Percentiles rank a stretch among this genome's conserved stretches.
Evolutionary conservation across 768 basidiomycete species (phyloP).

Genomic region (Rhodotorula taiwanensis): DNA sequence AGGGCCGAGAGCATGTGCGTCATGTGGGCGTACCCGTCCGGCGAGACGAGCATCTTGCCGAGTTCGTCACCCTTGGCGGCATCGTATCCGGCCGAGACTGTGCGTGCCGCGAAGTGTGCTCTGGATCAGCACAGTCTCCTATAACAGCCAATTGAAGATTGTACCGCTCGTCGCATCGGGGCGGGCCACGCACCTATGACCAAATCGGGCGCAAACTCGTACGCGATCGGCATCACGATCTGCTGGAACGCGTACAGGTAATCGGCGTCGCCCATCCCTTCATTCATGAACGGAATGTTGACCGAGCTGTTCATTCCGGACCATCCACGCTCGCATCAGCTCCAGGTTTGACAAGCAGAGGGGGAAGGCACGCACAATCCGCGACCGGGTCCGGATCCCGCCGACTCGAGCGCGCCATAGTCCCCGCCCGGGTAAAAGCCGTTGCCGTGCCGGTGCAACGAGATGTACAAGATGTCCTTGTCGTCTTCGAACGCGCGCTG

Average conservation of each 20-base stretch:
- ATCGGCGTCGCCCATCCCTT: conserved; percentile 87
- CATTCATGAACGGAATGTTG: conserved; percentile 88
- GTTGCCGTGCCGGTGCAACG: conserved; percentile 86
- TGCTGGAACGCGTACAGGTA: conserved; percentile 95
- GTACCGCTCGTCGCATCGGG: too few relatives aligned
- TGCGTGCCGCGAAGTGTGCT: too few relatives aligned
- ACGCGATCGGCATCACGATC: conserved; percentile 91
- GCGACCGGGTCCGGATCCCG: conserved; percentile 71
- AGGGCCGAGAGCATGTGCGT: conserved; percentile 89
- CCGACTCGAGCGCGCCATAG: conserved; percentile 78
- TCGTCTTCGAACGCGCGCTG: conserved; percentile 94
- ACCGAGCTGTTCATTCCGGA: conserved; percentile 86
- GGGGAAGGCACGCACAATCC: conserved; percentile 59
- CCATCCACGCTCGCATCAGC: background rate
- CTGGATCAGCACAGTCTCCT: too few relatives aligned
- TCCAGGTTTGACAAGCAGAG: too few relatives aligned
- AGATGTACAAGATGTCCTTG: conserved; percentile 83
- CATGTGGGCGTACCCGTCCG: conserved; percentile 95
- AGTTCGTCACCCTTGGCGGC: conserved; percentile 88
- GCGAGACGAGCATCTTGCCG: conserved; percentile 83
- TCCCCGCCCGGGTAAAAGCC: conserved; percentile 94
- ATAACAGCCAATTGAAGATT: too few relatives aligned
- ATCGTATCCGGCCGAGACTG: conserved; percentile 97
- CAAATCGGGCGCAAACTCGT: conserved; percentile 91
- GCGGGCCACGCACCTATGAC: conserved; percentile 68